These are phyloP conservation scores for Suillus hirtellus DNA, from an alignment of 768 basidiomycete species.

Conservation along the genomic window DNA sequence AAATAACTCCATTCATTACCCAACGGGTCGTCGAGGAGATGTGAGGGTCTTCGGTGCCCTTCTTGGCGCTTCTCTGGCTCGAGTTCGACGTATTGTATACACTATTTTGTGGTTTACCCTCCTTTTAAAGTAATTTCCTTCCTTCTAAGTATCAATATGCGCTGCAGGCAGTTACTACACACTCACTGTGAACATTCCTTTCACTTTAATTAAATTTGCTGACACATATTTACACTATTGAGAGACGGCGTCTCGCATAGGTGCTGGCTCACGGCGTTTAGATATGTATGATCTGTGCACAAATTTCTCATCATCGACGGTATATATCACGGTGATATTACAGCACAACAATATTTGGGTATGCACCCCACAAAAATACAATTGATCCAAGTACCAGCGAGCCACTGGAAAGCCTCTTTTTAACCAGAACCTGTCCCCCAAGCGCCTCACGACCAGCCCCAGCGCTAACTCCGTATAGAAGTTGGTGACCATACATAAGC, in stretches of 20 bases:
- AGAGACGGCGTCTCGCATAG: background rate
- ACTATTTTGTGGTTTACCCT: background rate
- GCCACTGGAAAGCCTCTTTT: background rate
- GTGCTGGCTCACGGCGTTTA: background rate
- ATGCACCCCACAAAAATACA: background rate
- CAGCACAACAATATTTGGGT: constrained; percentile 4
- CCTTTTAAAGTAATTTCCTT: background rate
- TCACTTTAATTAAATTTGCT: background rate
- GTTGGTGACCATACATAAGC: constrained; percentile 3
- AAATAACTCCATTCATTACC: constrained; percentile 26
- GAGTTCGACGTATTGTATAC: background rate
- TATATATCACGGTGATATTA: constrained; percentile 3
- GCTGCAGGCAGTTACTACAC: constrained; percentile 5
- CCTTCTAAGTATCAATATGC: background rate
- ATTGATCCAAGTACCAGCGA: background rate
- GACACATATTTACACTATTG: background rate
- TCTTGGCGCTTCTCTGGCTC: background rate
- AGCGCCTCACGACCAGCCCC: background rate
- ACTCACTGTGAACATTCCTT: background rate
- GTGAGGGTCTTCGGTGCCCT: background rate
- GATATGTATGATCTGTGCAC: background rate
- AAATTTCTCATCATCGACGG: too few relatives aligned
- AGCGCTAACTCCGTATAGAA: background rate
- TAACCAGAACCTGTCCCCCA: background rate
- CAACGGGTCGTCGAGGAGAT: constrained; percentile 15